Conservation (phyloP, 495 filamentous ascomycete species). For the Xylaria nigripes region DNA sequence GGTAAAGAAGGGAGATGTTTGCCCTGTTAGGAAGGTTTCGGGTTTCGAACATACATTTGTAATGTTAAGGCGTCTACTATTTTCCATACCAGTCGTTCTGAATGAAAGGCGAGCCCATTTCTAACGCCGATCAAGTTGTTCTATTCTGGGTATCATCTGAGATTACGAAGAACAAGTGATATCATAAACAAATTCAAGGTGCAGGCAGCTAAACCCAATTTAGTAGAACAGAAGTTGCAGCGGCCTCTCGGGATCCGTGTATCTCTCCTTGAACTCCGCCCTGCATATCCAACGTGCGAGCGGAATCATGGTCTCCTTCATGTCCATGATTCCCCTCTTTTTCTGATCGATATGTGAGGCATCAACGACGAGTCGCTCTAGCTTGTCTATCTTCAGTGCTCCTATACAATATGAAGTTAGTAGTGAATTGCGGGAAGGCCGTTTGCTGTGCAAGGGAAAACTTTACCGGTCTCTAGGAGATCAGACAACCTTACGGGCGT, state of each 20-base stretch:
- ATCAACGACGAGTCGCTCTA: constrained; percentile 79
- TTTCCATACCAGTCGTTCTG: constrained; percentile 12
- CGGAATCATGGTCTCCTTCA: constrained; percentile 78
- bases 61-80: constrained; percentile 12
- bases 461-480: constrained; percentile 67
- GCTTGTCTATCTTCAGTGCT: constrained; percentile 54
- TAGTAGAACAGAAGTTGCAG: constrained; percentile 55
- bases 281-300: constrained; percentile 60
- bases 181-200: background rate
- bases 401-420: constrained; percentile 42
- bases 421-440: background rate
- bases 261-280: constrained; percentile 60
- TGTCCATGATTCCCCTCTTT: constrained; percentile 83
- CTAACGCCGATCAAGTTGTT: constrained; percentile 7
- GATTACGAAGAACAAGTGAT: background rate
- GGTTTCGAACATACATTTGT: constrained; percentile 13
- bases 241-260: constrained; percentile 41
- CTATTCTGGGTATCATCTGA: constrained; percentile 10
- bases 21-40: background rate
- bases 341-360: constrained; percentile 87
- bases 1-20: constrained; percentile 1
- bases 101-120: constrained; percentile 9
- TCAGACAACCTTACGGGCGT: constrained; percentile 77
- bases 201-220: background rate
- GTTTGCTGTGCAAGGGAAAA: constrained; percentile 2